phyloP scores from a whole-genome alignment of 345 rosid genomes.

The Triadica sebifera region DNA sequence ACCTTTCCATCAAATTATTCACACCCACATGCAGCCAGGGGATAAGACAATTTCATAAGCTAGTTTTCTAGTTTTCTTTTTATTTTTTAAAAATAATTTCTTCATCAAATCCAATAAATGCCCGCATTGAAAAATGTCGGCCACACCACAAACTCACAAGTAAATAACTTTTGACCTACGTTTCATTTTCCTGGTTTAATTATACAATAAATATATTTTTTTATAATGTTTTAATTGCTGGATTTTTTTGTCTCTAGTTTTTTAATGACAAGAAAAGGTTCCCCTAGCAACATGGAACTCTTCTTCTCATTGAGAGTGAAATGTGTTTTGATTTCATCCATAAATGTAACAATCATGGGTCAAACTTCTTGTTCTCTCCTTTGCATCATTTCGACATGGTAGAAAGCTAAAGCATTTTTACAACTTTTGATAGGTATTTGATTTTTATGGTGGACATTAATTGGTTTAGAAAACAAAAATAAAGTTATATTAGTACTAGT shows the following conservation, averaged over 20 bases:
- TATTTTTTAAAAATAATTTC: no score
- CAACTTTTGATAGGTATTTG: neutral
- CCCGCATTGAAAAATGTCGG: neutral
- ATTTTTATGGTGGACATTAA: constrained; percentile 1
- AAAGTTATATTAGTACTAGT: neutral
- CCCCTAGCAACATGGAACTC: no score
- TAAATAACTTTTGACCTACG: neutral
- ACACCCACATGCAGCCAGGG: neutral
- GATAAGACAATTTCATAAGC: neutral
- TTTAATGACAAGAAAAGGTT: no score
- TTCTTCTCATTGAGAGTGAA: no score
- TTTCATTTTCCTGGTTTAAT: neutral
- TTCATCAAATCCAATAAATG: neutral
- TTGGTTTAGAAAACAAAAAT: neutral
- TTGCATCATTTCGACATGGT: no score
- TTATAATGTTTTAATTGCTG: no score
- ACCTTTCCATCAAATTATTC: neutral
- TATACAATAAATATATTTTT: neutral
- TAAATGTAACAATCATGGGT: no score
- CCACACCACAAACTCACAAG: neutral
- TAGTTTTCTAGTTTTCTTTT: neutral
- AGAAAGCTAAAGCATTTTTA: no score
- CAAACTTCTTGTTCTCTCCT: no score
- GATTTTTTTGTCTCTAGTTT: no score
- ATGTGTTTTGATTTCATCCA: no score